Conservation (phyloP, 176 grass and related monocot genomes). For the Ampelocalamus luodianensis region DNA sequence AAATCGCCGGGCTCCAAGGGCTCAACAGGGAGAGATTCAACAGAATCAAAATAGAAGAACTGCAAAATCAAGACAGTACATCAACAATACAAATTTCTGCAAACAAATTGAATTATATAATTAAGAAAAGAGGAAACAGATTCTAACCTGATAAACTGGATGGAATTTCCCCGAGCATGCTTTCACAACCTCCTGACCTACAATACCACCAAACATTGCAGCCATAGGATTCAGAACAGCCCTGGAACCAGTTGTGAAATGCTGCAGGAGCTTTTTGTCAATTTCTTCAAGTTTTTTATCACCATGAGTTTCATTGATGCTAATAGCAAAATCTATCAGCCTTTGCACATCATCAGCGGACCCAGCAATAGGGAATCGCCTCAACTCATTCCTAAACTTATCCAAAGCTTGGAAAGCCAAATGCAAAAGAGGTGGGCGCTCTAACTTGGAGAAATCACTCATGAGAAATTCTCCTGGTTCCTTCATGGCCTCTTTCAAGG, state of each 20-base stretch:
- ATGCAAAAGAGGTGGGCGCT: slow-evolving; percentile 79
- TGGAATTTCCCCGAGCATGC: slow-evolving; percentile 96
- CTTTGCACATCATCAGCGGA: slow-evolving; percentile 68
- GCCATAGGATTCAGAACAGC: slow-evolving; percentile 94
- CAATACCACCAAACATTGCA: slow-evolving; percentile 92
- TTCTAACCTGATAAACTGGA: slow-evolving; percentile 82
- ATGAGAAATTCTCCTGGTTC: slow-evolving; percentile 94
- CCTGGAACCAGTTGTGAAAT: slow-evolving; percentile 77
- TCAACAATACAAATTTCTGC: background rate
- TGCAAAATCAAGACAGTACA: slow-evolving; percentile 47
- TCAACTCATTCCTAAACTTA: slow-evolving; percentile 68
- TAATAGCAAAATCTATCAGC: slow-evolving; percentile 61
- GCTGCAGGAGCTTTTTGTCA: slow-evolving; percentile 71
- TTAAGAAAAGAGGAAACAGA: background rate
- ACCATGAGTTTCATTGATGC: slow-evolving; percentile 66
- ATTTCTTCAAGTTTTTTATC: slow-evolving; percentile 73
- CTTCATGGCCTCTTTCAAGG: slow-evolving; percentile 76
- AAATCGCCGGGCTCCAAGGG: slow-evolving; percentile 65
- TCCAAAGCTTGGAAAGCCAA: slow-evolving; percentile 93
- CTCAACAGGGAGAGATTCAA: slow-evolving; percentile 87
- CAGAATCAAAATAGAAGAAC: slow-evolving; percentile 98
- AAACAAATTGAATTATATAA: slow-evolving; percentile 16
- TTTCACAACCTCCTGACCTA: slow-evolving; percentile 92
- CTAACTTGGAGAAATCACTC: slow-evolving; percentile 93
- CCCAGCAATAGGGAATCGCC: slow-evolving; percentile 73